Evolutionary conservation across 371 early-diverging fungal species (phyloP).

Genomic region (Apophysomyces elegans): DNA sequence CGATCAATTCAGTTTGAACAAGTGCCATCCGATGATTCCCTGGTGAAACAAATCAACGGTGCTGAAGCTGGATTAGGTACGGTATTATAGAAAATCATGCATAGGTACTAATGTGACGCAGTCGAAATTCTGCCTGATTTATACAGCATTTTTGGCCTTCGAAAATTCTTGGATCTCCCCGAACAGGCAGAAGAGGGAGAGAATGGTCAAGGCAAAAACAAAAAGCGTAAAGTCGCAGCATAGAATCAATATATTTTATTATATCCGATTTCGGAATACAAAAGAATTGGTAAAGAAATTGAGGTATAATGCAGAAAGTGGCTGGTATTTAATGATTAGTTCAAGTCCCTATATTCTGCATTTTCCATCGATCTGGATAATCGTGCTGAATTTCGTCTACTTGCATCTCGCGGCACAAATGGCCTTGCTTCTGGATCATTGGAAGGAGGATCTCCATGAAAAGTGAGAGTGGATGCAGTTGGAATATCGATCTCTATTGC

Average conservation of each 20-base stretch:
- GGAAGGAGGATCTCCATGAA: conserved; percentile 17
- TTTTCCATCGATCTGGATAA: conserved; percentile 35
- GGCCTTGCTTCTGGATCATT: conserved; percentile 40
- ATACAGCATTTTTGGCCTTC: conserved; percentile 57
- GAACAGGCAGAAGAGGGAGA: conserved; percentile 33
- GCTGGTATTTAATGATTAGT: conserved; percentile 11
- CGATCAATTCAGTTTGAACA: conserved; percentile 22
- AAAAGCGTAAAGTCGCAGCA: conserved; percentile 39
- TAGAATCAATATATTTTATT: conserved; percentile 11
- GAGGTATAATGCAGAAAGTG: too few species aligned
- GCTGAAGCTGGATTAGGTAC: conserved; percentile 43
- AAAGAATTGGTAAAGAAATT: neutral
- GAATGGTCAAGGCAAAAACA: conserved; percentile 21
- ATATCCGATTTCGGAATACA: conserved; percentile 3
- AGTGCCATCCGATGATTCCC: conserved; percentile 22
- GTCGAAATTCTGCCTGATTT: conserved; percentile 53
- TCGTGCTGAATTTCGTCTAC: conserved; percentile 23
- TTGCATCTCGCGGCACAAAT: conserved; percentile 13
- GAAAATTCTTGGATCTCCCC: conserved; percentile 54
- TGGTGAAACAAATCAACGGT: conserved; percentile 45
- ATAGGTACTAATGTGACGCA: neutral
- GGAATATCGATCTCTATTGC: conserved; percentile 54
- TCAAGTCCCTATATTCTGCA: conserved; percentile 31
- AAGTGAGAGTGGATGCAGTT: conserved; percentile 37
- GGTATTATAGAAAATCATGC: too few species aligned